Evolutionary conservation across 2,329 filamentous ascomycete species (phyloP).

Genomic region (Claviceps arundinis): DNA sequence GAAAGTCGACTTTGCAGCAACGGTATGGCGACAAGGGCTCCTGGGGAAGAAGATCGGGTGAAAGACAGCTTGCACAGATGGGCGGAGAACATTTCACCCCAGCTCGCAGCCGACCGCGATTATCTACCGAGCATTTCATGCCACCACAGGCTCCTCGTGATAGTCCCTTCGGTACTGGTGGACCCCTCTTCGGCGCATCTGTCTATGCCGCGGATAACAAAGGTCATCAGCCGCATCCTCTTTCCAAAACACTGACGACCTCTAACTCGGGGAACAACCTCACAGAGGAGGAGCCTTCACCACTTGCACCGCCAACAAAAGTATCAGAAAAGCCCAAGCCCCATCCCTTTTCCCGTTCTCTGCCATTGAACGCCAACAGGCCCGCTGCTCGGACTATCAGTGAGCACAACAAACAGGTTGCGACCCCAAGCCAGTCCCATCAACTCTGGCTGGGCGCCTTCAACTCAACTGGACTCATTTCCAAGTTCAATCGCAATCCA

Average conservation of each 20-base stretch:
- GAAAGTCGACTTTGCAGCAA: slow-evolving; percentile 81
- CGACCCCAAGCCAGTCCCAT: slow-evolving; percentile 31
- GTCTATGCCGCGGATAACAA: slow-evolving; percentile 34
- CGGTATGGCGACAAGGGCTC: slow-evolving; percentile 57
- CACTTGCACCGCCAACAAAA: slow-evolving; percentile 17
- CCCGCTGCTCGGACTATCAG: slow-evolving; percentile 17
- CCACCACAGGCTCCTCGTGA: slow-evolving; percentile 49
- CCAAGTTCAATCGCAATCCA: slow-evolving; percentile 78
- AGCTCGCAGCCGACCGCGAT: slow-evolving; percentile 52
- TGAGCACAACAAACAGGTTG: slow-evolving; percentile 19
- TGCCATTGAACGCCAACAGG: slow-evolving; percentile 25
- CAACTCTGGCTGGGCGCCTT: slow-evolving; percentile 74
- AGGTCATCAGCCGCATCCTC: slow-evolving; percentile 54
- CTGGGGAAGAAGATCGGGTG: slow-evolving; percentile 46
- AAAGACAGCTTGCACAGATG: slow-evolving; percentile 39
- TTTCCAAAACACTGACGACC: slow-evolving; percentile 76
- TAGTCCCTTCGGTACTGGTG: slow-evolving; percentile 46
- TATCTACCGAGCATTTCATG: slow-evolving; percentile 68
- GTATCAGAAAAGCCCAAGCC: slow-evolving; percentile 15
- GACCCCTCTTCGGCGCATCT: slow-evolving; percentile 38
- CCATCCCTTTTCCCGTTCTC: slow-evolving; percentile 25
- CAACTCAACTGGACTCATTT: slow-evolving; percentile 87
- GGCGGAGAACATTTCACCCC: slow-evolving; percentile 42
- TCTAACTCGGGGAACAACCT: slow-evolving; percentile 74
- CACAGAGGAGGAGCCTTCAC: slow-evolving; percentile 54